Evolutionary conservation across 1,139 yeast species (phyloP), one percentile per base, ranked within the genome.

Genomic region (Debaryomyces psychrophilus): DNA sequence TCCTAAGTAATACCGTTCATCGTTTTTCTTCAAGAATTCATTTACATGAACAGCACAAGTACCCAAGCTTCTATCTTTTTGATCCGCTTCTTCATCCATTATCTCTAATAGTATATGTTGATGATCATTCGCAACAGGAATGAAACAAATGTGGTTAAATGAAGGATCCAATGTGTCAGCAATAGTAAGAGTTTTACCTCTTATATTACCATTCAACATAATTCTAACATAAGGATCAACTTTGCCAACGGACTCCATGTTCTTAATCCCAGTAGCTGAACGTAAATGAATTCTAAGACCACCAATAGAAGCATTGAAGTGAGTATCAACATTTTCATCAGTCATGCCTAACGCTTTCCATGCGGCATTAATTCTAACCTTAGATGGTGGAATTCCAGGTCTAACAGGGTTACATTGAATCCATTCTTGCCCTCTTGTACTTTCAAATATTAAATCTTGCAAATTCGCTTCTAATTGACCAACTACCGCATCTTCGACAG

Each of bases 281-380:
- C 82, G 75, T 44, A 87, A 56, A 54, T 81, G 82, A 36, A 87
- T 61, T 67, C 85, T 80, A 28, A 83, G 61, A 43, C 82, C 83
- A 58, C 92, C 95, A 53, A 87, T 71, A 41, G 92, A 82, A 28
- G 86, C 79, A 51, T 71, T 69, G 50, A 72, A 70, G 46, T 70
- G 68, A 22, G 73, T 68, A 46, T 73, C 70, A 31, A 73, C 73
- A 23, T 71, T 65, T 29, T 65, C 71, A 41, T 83, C 84, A 42
- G 77, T 71, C 57, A 84, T 68, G 15, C 78, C 77, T 47, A 87
- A 68, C n/a, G 92, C 88, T 59, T 85, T 87, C 92, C 93, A 87
- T 31, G 66, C 62, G 41, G 87, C 82, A 42, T 78, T 65, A 37
- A 86, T 59, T 58, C 81, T 73, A 48, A 83, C 65, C 40, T 68